Conservation (phyloP, 2,329 filamentous ascomycete species). For the Fusarium pininemorale region DNA sequence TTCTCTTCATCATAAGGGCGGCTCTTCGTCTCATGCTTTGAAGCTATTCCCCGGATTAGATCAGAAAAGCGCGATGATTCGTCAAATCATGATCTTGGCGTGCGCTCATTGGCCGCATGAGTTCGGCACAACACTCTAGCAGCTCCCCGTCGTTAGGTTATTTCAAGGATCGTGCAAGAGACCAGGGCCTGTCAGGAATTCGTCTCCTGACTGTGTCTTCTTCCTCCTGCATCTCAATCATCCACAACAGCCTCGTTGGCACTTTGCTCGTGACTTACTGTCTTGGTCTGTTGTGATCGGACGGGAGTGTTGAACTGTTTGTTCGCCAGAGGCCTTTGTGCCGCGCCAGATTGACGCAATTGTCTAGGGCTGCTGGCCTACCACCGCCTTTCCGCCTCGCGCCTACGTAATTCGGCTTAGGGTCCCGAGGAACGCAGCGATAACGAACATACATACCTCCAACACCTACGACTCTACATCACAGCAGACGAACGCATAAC, state of each 20-base stretch:
- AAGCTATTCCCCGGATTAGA: constrained; percentile 31
- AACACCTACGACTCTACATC: constrained; percentile 2
- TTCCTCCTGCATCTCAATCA: constrained; percentile 30
- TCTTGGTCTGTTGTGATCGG: constrained; percentile 14
- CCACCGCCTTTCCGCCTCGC: constrained; percentile 23
- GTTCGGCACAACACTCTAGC: constrained; percentile 3
- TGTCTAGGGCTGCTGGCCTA: constrained; percentile 22
- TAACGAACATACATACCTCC: constrained; percentile 22
- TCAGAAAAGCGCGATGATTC: constrained; percentile 10
- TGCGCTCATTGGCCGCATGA: constrained; percentile 13
- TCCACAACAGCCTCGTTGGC: constrained; percentile 26
- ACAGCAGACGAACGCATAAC: background rate
- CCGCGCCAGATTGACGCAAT: constrained; percentile 39
- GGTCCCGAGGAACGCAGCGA: constrained; percentile 29
- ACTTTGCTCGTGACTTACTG: constrained; percentile 23
- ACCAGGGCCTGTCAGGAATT: constrained; percentile 29
- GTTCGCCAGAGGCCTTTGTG: constrained; percentile 33
- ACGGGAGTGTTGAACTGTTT: constrained; percentile 11
- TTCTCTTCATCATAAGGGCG: constrained; percentile 3
- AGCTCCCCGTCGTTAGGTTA: constrained; percentile 8
- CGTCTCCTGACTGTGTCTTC: constrained; percentile 37
- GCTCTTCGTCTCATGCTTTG: constrained; percentile 2
- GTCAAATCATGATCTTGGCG: background rate
- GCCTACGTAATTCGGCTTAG: constrained; percentile 24
- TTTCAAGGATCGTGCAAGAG: constrained; percentile 39